Evolutionary conservation across 192 early-diverging fungal genomes (phyloP).

Genomic region (Rhizoclosmatium sp.): DNA sequence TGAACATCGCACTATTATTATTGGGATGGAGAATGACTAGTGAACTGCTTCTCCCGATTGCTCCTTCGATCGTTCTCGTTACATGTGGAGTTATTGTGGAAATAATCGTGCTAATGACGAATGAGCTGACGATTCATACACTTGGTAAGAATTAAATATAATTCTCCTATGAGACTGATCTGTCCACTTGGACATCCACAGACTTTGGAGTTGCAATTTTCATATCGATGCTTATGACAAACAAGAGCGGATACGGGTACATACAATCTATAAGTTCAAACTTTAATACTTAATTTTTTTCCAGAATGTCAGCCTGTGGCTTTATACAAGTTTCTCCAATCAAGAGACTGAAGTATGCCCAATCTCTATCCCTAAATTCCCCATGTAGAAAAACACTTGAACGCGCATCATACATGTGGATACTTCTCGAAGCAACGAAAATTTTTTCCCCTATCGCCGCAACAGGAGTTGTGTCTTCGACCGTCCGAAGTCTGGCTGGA

Average conservation of each 20-base stretch:
- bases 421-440: slow-evolving; percentile 28
- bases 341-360: slow-evolving; percentile 13
- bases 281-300: background rate
- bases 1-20: background rate
- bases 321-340: slow-evolving; percentile 26
- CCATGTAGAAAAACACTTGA: slow-evolving; percentile 35
- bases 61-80: background rate
- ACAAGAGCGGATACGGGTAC: slow-evolving; percentile 25
- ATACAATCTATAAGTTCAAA: background rate
- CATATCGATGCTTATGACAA: slow-evolving; percentile 32
- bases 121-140: slow-evolving; percentile 8
- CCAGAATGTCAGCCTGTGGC: slow-evolving; percentile 27
- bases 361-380: slow-evolving; percentile 30
- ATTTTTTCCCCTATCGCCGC: slow-evolving; percentile 28
- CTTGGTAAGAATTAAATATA: slow-evolving; percentile 13
- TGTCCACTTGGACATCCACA: background rate
- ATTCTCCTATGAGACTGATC: background rate
- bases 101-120: slow-evolving; percentile 1
- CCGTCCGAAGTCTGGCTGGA: slow-evolving; percentile 6
- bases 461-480: slow-evolving; percentile 6
- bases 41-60: background rate
- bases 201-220: slow-evolving; percentile 35
- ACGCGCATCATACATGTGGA: slow-evolving; percentile 22
- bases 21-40: background rate
- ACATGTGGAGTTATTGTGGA: slow-evolving; percentile 2